Conservation (phyloP, 306 rosid genomes). For the Sechiopsis laciniata region DNA sequence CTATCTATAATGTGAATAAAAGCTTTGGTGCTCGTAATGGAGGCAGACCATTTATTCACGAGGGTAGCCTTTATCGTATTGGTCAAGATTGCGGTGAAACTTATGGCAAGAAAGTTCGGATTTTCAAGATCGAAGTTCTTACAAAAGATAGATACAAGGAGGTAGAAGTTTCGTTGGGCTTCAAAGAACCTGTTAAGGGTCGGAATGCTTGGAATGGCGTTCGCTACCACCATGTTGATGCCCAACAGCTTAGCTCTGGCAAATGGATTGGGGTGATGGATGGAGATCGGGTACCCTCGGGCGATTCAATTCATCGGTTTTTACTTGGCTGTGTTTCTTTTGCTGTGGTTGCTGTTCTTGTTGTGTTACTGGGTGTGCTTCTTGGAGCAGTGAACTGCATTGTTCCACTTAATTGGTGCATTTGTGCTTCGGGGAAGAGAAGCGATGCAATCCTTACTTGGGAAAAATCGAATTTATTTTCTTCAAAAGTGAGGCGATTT, state of each 20-base stretch:
- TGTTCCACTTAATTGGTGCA: conserved; percentile 72
- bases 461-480: conserved; percentile 60
- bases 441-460: conserved; percentile 45
- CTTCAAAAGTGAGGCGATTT: conserved; percentile 59
- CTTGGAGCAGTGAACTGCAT: conserved; percentile 81
- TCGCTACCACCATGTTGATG: conserved; percentile 91
- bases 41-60: conserved; percentile 77
- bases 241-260: conserved; percentile 71
- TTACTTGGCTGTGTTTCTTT: conserved; percentile 71
- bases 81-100: conserved; percentile 98
- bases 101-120: conserved; percentile 63
- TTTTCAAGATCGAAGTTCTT: conserved; percentile 78
- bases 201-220: conserved; percentile 93
- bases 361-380: conserved; percentile 60
- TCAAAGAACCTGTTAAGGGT: conserved; percentile 65
- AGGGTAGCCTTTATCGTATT: conserved; percentile 71
- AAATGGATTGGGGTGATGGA: conserved; percentile 91
- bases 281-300: conserved; percentile 95
- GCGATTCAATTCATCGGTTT: conserved; percentile 61
- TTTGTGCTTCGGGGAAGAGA: conserved; percentile 54
- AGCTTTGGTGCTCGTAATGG: conserved; percentile 94
- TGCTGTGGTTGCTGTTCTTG: conserved; percentile 53
- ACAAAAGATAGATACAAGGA: conserved; percentile 60
- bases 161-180: conserved; percentile 66
- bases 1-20: conserved; percentile 66